Conservation (phyloP, 108 stramenopile genomes). For the Nitzschia inconspicua region DNA sequence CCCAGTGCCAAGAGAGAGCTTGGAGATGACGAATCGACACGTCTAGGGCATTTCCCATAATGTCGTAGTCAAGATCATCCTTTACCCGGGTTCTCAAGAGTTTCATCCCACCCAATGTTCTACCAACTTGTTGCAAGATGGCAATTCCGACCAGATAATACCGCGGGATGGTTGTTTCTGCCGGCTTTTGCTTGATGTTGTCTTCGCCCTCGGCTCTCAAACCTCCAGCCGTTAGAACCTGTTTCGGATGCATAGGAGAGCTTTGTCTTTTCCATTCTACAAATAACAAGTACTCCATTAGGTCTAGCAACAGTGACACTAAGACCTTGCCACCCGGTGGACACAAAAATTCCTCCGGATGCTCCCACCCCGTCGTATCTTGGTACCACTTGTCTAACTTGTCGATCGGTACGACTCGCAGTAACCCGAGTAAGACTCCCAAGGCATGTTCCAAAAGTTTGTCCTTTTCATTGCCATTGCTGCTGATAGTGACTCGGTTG, state of each 20-base stretch:
- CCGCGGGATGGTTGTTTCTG: neutral
- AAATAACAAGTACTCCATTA: conserved; percentile 18
- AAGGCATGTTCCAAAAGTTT: neutral
- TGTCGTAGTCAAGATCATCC: neutral
- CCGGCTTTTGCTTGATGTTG: neutral
- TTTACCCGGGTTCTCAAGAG: conserved; percentile 13
- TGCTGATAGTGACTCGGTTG: too few relatives aligned
- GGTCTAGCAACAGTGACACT: conserved; percentile 18
- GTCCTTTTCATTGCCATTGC: neutral
- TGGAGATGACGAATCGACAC: conserved; percentile 18
- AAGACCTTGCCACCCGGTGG: conserved; percentile 2
- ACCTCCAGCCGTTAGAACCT: neutral
- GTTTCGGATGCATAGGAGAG: neutral
- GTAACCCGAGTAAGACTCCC: neutral
- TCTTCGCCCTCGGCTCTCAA: too few relatives aligned
- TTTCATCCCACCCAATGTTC: conserved; percentile 12
- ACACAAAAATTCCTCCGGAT: neutral
- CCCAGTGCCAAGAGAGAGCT: conserved; percentile 3
- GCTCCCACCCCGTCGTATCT: neutral
- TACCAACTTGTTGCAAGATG: conserved; percentile 13
- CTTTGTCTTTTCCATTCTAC: neutral
- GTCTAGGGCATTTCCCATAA: conserved; percentile 20
- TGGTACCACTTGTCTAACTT: conserved; percentile 23
- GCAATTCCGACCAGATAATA: conserved; percentile 12
- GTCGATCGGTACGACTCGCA: neutral